Percentiles rank a stretch among this genome's conserved stretches.
Conservation (phyloP, 257 asterid genomes). For the Anisodus tanguticus region DNA sequence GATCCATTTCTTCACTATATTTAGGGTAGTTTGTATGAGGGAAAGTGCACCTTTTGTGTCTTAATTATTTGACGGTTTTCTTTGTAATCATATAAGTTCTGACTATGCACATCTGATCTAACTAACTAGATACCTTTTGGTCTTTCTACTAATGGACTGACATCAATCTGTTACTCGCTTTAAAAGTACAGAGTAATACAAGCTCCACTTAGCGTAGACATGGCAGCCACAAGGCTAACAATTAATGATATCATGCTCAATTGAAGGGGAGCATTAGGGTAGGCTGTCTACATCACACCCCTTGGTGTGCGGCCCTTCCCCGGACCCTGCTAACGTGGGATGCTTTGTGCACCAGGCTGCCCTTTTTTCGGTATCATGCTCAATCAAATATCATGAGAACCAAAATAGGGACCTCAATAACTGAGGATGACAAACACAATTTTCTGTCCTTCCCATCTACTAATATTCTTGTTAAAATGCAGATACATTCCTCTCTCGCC, state of each 20-base stretch:
- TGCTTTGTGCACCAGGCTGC: not conserved
- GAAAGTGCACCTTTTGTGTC: not conserved
- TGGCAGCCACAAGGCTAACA: not conserved
- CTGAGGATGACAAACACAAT: constrained; percentile 1
- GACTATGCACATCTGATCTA: not conserved
- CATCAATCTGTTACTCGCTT: not conserved
- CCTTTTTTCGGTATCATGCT: not conserved
- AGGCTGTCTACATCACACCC: too few species aligned
- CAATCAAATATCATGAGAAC: not conserved
- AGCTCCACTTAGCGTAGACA: not conserved
- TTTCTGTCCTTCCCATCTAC: not conserved
- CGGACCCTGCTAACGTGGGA: too few species aligned
- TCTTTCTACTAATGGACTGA: not conserved
- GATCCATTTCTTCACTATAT: not conserved
- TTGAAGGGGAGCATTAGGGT: too few species aligned
- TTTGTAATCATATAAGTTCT: not conserved
- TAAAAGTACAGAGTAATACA: not conserved
- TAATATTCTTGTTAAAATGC: constrained; percentile 31
- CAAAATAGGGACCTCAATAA: not conserved
- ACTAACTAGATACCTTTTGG: not conserved
- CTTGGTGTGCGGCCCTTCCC: too few species aligned
- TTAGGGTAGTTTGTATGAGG: not conserved
- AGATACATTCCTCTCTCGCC: constrained; percentile 91
- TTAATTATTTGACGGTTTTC: not conserved
- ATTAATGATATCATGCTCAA: not conserved